These are phyloP conservation scores for Talaromyces marneffei DNA, from an alignment of 2,329 filamentous ascomycete species.

Conservation along the genomic window DNA sequence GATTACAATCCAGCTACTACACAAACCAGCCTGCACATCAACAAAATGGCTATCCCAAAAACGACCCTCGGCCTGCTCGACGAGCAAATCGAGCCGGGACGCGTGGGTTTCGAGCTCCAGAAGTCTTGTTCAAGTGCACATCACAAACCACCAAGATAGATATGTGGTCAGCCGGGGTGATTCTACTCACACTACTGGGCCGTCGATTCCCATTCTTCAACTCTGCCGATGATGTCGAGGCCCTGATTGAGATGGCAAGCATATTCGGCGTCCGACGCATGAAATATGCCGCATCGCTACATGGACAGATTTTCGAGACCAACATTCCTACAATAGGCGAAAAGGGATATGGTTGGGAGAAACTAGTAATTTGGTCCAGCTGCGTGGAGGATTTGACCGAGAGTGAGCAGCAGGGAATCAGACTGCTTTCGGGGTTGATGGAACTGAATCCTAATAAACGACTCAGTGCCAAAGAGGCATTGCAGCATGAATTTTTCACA, in stretches of 20 bases:
- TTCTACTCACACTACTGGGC: conserved; percentile 87
- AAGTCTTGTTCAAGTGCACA: conserved; percentile 95
- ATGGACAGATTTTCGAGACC: conserved; percentile 88
- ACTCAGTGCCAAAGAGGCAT: conserved; percentile 38
- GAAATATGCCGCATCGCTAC: conserved; percentile 72
- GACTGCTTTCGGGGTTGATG: conserved; percentile 38
- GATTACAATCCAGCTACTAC: conserved; percentile 54
- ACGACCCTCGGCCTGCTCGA: conserved; percentile 78
- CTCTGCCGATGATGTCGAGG: conserved; percentile 94
- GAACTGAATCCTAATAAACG: conserved; percentile 41
- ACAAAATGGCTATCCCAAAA: conserved; percentile 73
- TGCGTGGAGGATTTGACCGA: conserved; percentile 58
- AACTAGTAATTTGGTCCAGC: conserved; percentile 93
- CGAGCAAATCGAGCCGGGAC: conserved; percentile 93
- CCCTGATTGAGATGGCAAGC: conserved; percentile 92
- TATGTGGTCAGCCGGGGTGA: conserved; percentile 96
- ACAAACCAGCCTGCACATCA: conserved; percentile 46
- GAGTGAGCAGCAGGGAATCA: conserved; percentile 42
- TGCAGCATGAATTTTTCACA: conserved; percentile 43
- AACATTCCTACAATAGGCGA: conserved; percentile 86
- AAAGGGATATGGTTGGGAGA: conserved; percentile 79
- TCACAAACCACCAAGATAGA: conserved; percentile 91
- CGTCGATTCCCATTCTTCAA: conserved; percentile 98
- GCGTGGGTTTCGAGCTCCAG: conserved; percentile 88
- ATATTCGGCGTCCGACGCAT: conserved; percentile 85